Percentiles rank a stretch among this genome's conserved stretches.
Evolutionary conservation across 768 basidiomycete genomes (phyloP).

Genomic region (Neoboletus brunneissimus): DNA sequence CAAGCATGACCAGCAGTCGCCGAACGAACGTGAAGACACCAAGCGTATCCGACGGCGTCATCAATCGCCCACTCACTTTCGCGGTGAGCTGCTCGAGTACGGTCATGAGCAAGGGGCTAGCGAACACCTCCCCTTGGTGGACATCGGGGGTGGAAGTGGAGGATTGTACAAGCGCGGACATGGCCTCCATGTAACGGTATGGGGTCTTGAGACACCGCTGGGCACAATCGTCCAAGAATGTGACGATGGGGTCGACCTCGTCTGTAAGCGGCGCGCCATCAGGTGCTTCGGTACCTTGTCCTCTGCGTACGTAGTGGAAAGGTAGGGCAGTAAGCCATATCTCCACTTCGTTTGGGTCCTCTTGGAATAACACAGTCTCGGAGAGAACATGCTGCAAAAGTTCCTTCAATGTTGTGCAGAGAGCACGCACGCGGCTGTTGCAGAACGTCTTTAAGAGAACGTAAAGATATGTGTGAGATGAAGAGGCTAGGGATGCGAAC

Average conservation of each 20-base stretch:
- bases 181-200: conserved; percentile 80
- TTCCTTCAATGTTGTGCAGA: conserved; percentile 46
- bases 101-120: conserved; percentile 79
- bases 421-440: conserved; percentile 46
- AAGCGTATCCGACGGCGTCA: conserved; percentile 59
- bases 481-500: conserved; percentile 32
- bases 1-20: conserved; percentile 57
- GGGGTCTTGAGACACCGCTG: conserved; percentile 80
- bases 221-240: conserved; percentile 84
- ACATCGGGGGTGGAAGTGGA: conserved; percentile 2
- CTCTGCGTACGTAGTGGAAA: conserved; percentile 31
- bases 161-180: conserved; percentile 36
- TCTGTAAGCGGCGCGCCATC: conserved; percentile 53
- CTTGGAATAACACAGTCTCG: conserved; percentile 76
- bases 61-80: conserved; percentile 54
- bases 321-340: conserved; percentile 76
- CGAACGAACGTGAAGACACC: conserved; percentile 63
- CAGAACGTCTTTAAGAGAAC: conserved; percentile 68
- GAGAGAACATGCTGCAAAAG: conserved; percentile 68
- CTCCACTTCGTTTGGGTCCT: conserved; percentile 64
- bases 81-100: conserved; percentile 74
- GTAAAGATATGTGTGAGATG: conserved; percentile 64
- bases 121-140: conserved; percentile 34
- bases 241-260: conserved; percentile 54
- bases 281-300: conserved; percentile 39